Percentiles rank a stretch among this genome's conserved stretches.
These are phyloP conservation scores for Hericium rajendrae DNA, from an alignment of 768 basidiomycete species.

Conservation along the genomic window DNA sequence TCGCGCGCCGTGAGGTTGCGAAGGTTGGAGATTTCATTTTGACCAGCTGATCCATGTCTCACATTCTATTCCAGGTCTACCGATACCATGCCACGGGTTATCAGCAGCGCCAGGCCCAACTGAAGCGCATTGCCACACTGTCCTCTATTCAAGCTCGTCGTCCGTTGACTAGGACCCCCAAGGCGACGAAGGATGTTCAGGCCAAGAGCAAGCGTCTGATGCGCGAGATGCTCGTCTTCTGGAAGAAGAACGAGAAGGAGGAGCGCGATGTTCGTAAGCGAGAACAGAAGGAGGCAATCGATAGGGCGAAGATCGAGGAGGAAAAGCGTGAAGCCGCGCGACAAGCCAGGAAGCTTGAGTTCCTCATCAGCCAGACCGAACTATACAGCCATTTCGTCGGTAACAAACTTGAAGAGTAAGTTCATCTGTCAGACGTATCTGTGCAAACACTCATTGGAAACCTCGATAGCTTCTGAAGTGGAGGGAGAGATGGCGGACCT, in stretches of 20 bases:
- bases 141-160: conserved; percentile 71
- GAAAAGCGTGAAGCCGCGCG: conserved; percentile 90
- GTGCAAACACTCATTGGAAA: conserved; percentile 11
- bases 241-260: conserved; percentile 97
- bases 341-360: conserved; percentile 94
- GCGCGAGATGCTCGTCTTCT: conserved; percentile 95
- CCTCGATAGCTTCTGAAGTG: conserved; percentile 58
- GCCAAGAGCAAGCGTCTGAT: conserved; percentile 80
- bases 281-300: conserved; percentile 89
- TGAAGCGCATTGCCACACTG: conserved; percentile 67
- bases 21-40: conserved; percentile 40
- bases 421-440: conserved; percentile 5
- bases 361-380: conserved; percentile 97
- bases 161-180: conserved; percentile 65
- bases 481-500: conserved; percentile 44
- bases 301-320: conserved; percentile 81
- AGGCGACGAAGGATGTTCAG: conserved; percentile 74
- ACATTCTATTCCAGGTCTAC: conserved; percentile 47
- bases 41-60: neutral
- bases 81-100: conserved; percentile 64
- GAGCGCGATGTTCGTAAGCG: conserved; percentile 88
- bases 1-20: conserved; percentile 74
- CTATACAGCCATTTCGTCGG: conserved; percentile 99
- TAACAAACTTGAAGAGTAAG: conserved; percentile 86
- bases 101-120: conserved; percentile 55